Evolutionary conservation across 2,329 filamentous ascomycete genomes (phyloP).

Genomic region (Plenodomus biglobosus): DNA sequence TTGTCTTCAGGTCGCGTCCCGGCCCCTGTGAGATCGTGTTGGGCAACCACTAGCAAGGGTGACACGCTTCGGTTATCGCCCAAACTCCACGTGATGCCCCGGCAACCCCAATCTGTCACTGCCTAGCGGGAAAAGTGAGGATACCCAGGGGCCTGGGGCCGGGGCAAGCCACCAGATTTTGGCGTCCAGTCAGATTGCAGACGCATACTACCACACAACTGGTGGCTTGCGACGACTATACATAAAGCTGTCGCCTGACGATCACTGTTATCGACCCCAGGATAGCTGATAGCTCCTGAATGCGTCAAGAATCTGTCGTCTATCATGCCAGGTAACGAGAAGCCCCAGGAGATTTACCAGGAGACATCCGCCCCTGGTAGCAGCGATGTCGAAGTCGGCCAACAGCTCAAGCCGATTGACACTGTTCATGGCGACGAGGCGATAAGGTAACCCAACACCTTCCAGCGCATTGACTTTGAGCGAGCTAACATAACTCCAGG

Average conservation of each 20-base stretch:
- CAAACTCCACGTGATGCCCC: neutral
- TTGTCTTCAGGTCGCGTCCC: neutral
- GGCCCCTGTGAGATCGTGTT: too few species aligned
- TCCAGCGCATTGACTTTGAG: too few species aligned
- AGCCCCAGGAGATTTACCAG: slow-evolving; percentile 13
- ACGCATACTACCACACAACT: slow-evolving; percentile 4
- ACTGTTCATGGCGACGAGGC: slow-evolving; percentile 25
- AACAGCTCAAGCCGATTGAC: slow-evolving; percentile 12
- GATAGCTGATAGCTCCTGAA: neutral
- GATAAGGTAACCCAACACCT: slow-evolving; percentile 17
- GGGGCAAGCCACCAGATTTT: slow-evolving; percentile 10
- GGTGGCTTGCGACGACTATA: slow-evolving; percentile 13
- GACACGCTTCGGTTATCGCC: neutral
- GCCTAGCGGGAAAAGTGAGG: neutral
- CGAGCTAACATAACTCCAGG: neutral
- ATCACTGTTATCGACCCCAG: slow-evolving; percentile 4
- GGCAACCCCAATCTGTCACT: neutral
- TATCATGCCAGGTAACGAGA: slow-evolving; percentile 17
- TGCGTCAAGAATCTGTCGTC: neutral
- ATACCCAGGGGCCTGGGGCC: slow-evolving; percentile 3
- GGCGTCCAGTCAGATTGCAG: slow-evolving; percentile 5
- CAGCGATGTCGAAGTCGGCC: slow-evolving; percentile 10
- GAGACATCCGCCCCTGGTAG: slow-evolving; percentile 3
- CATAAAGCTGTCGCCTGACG: slow-evolving; percentile 16
- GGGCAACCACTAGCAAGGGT: too few species aligned